Conservation (phyloP, 805 yeast genomes). For the Sporopachydermia lactativora region DNA sequence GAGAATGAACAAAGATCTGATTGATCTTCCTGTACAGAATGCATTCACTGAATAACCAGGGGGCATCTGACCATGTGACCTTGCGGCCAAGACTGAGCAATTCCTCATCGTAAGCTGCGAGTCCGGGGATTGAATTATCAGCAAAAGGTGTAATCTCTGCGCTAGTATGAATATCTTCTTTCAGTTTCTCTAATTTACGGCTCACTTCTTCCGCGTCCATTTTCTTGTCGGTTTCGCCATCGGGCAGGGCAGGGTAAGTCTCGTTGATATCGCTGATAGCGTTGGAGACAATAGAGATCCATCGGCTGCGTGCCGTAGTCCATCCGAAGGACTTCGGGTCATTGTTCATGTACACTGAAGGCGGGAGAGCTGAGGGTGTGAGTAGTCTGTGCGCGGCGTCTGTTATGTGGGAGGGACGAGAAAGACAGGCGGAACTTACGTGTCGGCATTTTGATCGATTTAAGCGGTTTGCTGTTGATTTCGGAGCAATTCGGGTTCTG, state of each 20-base stretch:
- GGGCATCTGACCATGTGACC: slow-evolving; percentile 67
- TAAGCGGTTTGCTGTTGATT: too few species aligned
- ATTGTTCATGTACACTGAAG: slow-evolving; percentile 43
- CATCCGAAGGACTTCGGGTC: slow-evolving; percentile 73
- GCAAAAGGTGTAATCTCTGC: slow-evolving; percentile 29
- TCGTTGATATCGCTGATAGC: slow-evolving; percentile 45
- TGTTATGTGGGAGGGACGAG: too few species aligned
- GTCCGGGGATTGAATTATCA: slow-evolving; percentile 21
- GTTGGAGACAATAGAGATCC: slow-evolving; percentile 73
- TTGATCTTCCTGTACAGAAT: slow-evolving; percentile 50
- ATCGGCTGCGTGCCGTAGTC: slow-evolving; percentile 62
- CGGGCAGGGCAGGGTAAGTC: slow-evolving; percentile 17
- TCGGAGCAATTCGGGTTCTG: too few species aligned
- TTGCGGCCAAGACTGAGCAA: slow-evolving; percentile 23
- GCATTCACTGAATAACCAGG: slow-evolving; percentile 86
- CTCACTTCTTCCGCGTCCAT: slow-evolving; percentile 36
- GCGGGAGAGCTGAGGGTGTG: slow-evolving; percentile 15
- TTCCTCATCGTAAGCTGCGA: slow-evolving; percentile 13
- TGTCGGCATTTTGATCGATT: not conserved
- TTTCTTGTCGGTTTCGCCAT: slow-evolving; percentile 12
- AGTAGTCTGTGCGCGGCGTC: too few species aligned
- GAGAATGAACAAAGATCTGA: slow-evolving; percentile 16
- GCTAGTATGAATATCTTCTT: slow-evolving; percentile 29
- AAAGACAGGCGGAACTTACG: too few species aligned
- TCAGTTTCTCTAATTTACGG: slow-evolving; percentile 26